Evolutionary conservation across 495 filamentous ascomycete genomes (phyloP), one percentile per base, ranked within the genome.

Genomic region (Trichocladium antarcticum): DNA sequence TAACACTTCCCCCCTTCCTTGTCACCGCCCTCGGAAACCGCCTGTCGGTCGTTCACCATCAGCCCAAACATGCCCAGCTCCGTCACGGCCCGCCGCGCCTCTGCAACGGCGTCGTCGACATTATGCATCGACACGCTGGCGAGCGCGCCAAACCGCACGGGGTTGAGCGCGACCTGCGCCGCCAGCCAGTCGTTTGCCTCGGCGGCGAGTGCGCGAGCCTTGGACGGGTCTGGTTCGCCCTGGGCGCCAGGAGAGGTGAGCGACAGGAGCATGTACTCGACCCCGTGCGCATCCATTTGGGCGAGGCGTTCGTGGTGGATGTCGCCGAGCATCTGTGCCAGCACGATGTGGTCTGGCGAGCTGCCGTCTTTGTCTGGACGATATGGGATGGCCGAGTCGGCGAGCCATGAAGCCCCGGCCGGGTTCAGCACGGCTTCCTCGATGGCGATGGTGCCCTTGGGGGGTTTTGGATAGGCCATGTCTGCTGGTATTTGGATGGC

Each of bases 131-230:
- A 63, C 15, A 70, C 51, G 6, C 49, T 46, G 45, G 74, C 77
- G 42, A 83, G 72, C n/a, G 71, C 79, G 0, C 75, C 77, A 36
- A 82, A 76, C 9, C 74, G 69, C 29, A 71, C 64, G 0, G 76
- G 76, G 22, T 75, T 65, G 37, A 63, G 61, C 20, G 66, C 62
- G 37, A 81, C 71, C 51, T 74, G 60, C 37, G 63, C 68, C 0
- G 72, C 72, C 19, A 83, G 70, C 50, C 75, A 78, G 57, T 82
- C 73, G 54, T 83, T 83, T 19, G 74, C 74, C 39, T 75, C 68
- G 3, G 63, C 58, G 0, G 68, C 62, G n/a, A 63, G 42, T 2
- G 47, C 43, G n/a, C 60, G 50, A 0, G 71, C 70, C 15, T 61
- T 63, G 5, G 16, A 50, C 0, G 54, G 49, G 46, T 69, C 61